Percentiles rank a stretch among this genome's conserved stretches.
Conservation (phyloP, 2,329 filamentous ascomycete genomes). For the Ceratocystis ficicola region DNA sequence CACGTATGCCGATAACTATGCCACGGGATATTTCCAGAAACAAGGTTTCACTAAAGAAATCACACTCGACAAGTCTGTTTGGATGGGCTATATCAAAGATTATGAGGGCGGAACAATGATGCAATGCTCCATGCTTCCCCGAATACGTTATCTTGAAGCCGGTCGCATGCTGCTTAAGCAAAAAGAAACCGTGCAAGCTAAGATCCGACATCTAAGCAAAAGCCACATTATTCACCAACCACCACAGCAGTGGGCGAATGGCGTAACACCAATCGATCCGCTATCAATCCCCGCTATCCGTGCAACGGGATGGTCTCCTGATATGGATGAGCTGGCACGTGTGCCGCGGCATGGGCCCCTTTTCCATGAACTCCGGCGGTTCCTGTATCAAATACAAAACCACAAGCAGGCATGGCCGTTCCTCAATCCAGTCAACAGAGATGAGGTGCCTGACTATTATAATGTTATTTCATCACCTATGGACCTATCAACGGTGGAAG, state of each 20-base stretch:
- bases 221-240: conserved; percentile 78
- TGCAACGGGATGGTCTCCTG: conserved; percentile 84
- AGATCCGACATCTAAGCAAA: conserved; percentile 83
- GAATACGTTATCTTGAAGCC: conserved; percentile 84
- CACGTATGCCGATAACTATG: conserved; percentile 97
- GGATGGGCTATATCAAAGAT: conserved; percentile 99
- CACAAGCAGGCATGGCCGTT: conserved; percentile 92
- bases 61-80: conserved; percentile 73
- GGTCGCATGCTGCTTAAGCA: conserved; percentile 94
- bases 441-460: conserved; percentile 98
- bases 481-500: conserved; percentile 93
- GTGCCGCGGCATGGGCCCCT: conserved; percentile 93
- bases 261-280: conserved; percentile 65
- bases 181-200: conserved; percentile 87
- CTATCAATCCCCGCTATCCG: conserved; percentile 79
- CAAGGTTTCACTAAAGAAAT: conserved; percentile 99
- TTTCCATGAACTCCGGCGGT: conserved; percentile 83
- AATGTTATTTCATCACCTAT: conserved; percentile 97
- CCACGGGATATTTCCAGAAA: conserved; percentile 98
- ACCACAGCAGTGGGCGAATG: conserved; percentile 74
- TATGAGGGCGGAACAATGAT: conserved; percentile 98
- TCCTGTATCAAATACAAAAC: conserved; percentile 92
- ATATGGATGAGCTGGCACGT: conserved; percentile 93
- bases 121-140: conserved; percentile 96
- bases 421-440: conserved; percentile 79